phyloP scores from a whole-genome alignment of 345 rosid genomes.

The Citrus mangshanensis region DNA sequence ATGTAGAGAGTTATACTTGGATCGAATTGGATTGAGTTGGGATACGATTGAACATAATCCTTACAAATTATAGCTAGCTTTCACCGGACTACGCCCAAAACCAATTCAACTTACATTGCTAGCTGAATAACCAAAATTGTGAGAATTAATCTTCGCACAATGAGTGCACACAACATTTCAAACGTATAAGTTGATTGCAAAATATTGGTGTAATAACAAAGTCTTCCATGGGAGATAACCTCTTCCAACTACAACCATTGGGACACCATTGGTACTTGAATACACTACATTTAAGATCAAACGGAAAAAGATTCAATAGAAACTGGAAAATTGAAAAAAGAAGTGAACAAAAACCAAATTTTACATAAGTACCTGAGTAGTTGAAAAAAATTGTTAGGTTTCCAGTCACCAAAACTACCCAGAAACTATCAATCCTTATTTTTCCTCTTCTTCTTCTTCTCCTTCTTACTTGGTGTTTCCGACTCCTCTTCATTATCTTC shows the following conservation, averaged over 20 bases:
- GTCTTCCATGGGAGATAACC: not conserved
- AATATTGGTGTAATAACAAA: not conserved
- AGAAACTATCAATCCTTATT: not conserved
- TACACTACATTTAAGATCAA: not conserved
- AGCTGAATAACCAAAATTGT: not conserved
- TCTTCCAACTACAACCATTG: not conserved
- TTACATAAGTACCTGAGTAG: not conserved
- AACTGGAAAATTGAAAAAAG: not conserved
- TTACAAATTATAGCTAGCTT: not conserved
- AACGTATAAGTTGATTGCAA: not conserved
- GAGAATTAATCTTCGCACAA: not conserved
- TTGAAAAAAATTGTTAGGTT: conserved; percentile 12
- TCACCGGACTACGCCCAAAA: not conserved
- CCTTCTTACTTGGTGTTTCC: conserved; percentile 34
- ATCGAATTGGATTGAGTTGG: no score
- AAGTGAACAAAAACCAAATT: not conserved
- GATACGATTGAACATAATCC: no score
- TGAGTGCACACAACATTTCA: not conserved
- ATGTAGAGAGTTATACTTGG: no score
- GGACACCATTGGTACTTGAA: not conserved
- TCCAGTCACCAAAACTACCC: not conserved
- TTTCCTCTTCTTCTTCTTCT: conserved; percentile 35
- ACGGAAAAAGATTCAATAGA: not conserved
- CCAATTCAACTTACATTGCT: not conserved
- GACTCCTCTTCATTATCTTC: conserved; percentile 14